Percentiles rank a stretch among this genome's conserved stretches.
These are phyloP conservation scores for Coffea eugenioides DNA, from an alignment of 257 asterid genomes.

Conservation along the genomic window DNA sequence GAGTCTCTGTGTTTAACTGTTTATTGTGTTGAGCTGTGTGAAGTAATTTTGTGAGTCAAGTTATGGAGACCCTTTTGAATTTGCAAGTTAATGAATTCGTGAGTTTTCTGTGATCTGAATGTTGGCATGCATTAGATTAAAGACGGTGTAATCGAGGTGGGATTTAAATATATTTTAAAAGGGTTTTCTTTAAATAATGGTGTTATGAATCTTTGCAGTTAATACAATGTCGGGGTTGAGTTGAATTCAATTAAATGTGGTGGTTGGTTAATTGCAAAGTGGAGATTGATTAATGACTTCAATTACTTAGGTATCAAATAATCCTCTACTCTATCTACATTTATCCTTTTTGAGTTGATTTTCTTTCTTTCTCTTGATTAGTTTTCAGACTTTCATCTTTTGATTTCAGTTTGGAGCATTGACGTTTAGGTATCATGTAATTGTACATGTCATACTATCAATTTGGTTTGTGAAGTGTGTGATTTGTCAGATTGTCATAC, in stretches of 20 bases:
- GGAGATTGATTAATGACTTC: constrained; percentile 13
- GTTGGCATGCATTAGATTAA: constrained; percentile 13
- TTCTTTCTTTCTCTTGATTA: neutral
- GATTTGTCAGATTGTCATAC: neutral
- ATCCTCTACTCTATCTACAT: neutral
- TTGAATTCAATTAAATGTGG: constrained; percentile 14
- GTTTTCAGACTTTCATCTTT: neutral
- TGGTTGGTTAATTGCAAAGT: constrained; percentile 20
- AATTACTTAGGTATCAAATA: constrained; percentile 3
- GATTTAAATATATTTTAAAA: neutral
- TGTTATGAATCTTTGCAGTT: constrained; percentile 12
- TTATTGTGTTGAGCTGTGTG: neutral
- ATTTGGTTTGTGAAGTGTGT: neutral
- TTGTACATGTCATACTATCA: neutral
- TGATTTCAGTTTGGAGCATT: neutral
- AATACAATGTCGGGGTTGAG: constrained; percentile 8
- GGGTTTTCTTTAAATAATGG: neutral
- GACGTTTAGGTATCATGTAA: neutral
- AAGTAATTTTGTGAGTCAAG: neutral
- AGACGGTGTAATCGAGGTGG: constrained; percentile 22
- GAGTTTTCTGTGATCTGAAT: constrained; percentile 3
- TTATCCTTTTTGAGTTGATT: neutral
- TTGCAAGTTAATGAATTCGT: constrained; percentile 3
- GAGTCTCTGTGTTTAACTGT: neutral
- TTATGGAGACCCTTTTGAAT: constrained; percentile 3